phyloP scores from a whole-genome alignment of 2,329 filamentous ascomycete species.

The Sporothrix mexicana region DNA sequence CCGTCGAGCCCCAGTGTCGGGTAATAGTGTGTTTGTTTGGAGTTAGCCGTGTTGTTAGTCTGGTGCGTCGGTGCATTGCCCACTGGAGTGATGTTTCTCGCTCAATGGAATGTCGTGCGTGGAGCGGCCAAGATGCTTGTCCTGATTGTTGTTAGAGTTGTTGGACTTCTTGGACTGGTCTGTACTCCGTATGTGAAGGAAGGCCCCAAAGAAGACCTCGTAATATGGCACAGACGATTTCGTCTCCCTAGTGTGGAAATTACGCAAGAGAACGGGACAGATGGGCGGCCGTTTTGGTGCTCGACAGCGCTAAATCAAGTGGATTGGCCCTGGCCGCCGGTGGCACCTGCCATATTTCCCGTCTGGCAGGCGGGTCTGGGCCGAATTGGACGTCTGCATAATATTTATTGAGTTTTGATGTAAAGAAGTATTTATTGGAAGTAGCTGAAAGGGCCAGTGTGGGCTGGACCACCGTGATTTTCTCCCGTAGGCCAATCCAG shows the following conservation, averaged over 20 bases:
- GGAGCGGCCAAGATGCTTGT: background rate
- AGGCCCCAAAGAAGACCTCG: background rate
- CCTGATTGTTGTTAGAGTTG: too few species aligned
- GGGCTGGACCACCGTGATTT: constrained; percentile 18
- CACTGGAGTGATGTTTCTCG: background rate
- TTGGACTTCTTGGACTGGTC: too few species aligned
- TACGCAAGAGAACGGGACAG: background rate
- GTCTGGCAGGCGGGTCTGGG: background rate
- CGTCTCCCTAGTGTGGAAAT: constrained; percentile 14
- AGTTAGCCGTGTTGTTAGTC: constrained; percentile 10
- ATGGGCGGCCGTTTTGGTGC: background rate
- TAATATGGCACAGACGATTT: background rate
- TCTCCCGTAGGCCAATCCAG: background rate
- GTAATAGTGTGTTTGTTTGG: constrained; percentile 8
- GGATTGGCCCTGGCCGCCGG: constrained; percentile 12
- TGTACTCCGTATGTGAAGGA: too few species aligned
- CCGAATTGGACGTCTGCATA: constrained; percentile 8
- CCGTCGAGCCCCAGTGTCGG: constrained; percentile 2
- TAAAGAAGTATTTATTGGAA: constrained; percentile 19
- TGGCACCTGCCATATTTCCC: background rate
- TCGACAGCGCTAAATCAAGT: background rate
- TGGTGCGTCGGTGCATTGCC: background rate
- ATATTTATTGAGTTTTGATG: constrained; percentile 18
- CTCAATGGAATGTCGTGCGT: background rate
- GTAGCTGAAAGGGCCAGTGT: background rate